Conservation (phyloP, 345 rosid genomes). For the Rhodomyrtus tomentosa region DNA sequence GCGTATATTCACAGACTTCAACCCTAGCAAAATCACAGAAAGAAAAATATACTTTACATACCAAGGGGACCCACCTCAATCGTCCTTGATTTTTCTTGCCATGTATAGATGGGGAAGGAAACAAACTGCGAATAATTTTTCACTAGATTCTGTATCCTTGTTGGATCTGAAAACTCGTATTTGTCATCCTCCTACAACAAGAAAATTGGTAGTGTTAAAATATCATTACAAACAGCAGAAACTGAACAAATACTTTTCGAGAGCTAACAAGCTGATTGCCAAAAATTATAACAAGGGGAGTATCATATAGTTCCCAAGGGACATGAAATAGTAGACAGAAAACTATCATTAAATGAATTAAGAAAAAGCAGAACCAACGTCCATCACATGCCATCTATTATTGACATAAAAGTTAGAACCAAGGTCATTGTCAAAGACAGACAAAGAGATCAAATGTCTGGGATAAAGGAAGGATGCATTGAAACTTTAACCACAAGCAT, state of each 20-base stretch:
- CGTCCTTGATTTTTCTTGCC: slow-evolving; percentile 90
- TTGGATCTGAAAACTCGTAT: slow-evolving; percentile 70
- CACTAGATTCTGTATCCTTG: slow-evolving; percentile 73
- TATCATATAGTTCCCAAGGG: neutral
- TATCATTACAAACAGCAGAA: neutral
- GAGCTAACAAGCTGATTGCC: neutral
- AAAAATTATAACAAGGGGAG: neutral
- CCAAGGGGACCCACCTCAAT: slow-evolving; percentile 48
- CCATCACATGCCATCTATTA: neutral
- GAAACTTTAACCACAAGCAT: neutral
- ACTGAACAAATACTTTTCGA: neutral
- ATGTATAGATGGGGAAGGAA: slow-evolving; percentile 92
- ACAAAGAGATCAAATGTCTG: neutral
- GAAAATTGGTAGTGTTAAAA: neutral
- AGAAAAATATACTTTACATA: neutral
- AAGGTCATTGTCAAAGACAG: neutral
- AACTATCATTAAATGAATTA: neutral
- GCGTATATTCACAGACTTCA: neutral
- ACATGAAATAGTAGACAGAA: neutral
- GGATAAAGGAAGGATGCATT: neutral
- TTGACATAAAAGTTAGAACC: no score
- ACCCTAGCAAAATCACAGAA: neutral
- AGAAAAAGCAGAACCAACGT: neutral
- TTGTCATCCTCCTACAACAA: slow-evolving; percentile 69
- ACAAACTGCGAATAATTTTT: slow-evolving; percentile 97